These are phyloP conservation scores for Ustilago curta DNA, from an alignment of 1,284 basidiomycete species.

Conservation along the genomic window DNA sequence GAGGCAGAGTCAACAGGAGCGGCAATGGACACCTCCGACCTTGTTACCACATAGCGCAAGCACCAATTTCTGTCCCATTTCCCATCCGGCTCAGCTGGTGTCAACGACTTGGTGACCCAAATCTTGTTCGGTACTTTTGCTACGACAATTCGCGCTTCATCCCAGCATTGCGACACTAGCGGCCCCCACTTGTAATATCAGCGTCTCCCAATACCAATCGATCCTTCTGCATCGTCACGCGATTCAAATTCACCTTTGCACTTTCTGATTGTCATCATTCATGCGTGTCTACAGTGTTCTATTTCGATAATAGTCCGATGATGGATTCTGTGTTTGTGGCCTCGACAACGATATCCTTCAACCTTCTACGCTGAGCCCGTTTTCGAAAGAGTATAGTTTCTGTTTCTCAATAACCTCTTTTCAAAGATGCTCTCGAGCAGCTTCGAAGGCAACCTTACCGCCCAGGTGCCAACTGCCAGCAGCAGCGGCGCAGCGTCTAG, in stretches of 20 bases:
- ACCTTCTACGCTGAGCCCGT: constrained; percentile 2
- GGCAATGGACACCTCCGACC: constrained; percentile 33
- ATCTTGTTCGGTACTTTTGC: too few species aligned
- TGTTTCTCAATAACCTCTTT: constrained; percentile 11
- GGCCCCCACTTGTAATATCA: constrained; percentile 30
- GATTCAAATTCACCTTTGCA: neutral
- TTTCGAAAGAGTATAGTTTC: constrained; percentile 11
- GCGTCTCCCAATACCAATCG: constrained; percentile 9
- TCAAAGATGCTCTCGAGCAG: constrained; percentile 37
- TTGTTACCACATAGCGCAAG: neutral
- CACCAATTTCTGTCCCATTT: neutral
- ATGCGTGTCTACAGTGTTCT: too few species aligned
- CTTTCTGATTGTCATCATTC: too few species aligned
- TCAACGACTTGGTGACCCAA: too few species aligned
- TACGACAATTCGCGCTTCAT: neutral
- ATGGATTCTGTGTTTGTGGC: too few species aligned
- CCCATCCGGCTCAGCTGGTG: too few species aligned
- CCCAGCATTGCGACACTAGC: constrained; percentile 4
- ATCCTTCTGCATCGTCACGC: neutral
- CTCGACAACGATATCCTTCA: too few species aligned
- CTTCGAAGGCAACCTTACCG: constrained; percentile 44
- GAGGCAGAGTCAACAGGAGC: neutral
- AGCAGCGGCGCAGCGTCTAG: constrained; percentile 55
- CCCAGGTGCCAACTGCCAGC: constrained; percentile 48
- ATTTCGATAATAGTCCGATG: too few species aligned